Evolutionary conservation across 2,329 filamentous ascomycete species (phyloP).

Genomic region (Camillea tinctor): DNA sequence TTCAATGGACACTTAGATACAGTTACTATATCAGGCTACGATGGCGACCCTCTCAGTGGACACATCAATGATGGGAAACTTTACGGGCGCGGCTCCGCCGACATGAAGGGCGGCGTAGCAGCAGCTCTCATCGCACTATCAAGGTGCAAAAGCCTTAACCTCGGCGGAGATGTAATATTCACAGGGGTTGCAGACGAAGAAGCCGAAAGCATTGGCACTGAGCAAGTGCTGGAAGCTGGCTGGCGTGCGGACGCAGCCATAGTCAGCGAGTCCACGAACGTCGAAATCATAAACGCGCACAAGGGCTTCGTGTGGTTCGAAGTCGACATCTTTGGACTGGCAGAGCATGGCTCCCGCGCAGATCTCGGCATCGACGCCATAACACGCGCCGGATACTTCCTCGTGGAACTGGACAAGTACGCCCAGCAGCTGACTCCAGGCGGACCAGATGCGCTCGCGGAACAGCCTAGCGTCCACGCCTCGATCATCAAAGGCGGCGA

Average conservation of each 20-base stretch:
- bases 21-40: conserved; percentile 47
- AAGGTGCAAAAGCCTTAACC: conserved; percentile 32
- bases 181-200: conserved; percentile 56
- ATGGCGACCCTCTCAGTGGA: conserved; percentile 45
- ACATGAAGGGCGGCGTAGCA: conserved; percentile 54
- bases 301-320: conserved; percentile 51
- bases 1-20: conserved; percentile 55
- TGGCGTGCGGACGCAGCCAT: conserved; percentile 54
- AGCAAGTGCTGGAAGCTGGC: conserved; percentile 48
- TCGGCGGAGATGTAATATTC: conserved; percentile 50
- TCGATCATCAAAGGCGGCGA: conserved; percentile 50
- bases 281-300: conserved; percentile 44
- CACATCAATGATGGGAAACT: conserved; percentile 38
- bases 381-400: conserved; percentile 44
- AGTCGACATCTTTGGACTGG: conserved; percentile 41
- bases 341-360: conserved; percentile 43
- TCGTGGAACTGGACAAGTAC: conserved; percentile 44
- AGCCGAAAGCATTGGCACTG: conserved; percentile 48
- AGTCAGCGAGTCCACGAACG: conserved; percentile 46
- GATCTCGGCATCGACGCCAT: conserved; percentile 51
- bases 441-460: conserved; percentile 34
- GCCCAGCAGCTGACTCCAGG: conserved; percentile 30
- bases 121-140: conserved; percentile 43
- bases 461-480: conserved; percentile 43
- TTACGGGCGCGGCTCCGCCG: conserved; percentile 46